phyloP scores from a whole-genome alignment of 371 early-diverging fungal genomes.

The Actinomucor elegans region DNA sequence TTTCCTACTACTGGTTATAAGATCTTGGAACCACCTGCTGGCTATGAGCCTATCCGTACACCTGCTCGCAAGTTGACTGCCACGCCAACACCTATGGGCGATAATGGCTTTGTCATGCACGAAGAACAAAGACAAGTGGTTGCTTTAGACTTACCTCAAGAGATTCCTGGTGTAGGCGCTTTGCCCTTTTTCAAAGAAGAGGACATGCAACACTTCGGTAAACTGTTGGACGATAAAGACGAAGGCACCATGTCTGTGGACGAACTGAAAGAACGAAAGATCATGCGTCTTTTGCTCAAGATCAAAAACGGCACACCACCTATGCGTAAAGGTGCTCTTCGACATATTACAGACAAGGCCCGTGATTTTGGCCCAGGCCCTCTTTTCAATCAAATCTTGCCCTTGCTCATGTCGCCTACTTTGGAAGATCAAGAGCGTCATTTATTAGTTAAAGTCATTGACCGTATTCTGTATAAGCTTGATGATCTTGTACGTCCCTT shows the following conservation, averaged over 20 bases:
- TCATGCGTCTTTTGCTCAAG: constrained; percentile 91
- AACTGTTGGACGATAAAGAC: constrained; percentile 82
- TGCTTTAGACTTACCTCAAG: constrained; percentile 74
- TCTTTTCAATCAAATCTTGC: constrained; percentile 95
- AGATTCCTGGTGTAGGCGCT: constrained; percentile 87
- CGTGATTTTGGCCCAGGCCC: constrained; percentile 94
- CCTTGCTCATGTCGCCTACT: constrained; percentile 94
- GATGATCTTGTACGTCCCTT: constrained; percentile 96
- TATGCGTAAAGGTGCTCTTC: constrained; percentile 88
- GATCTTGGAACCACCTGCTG: constrained; percentile 87
- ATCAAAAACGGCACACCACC: constrained; percentile 98
- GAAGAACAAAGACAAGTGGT: constrained; percentile 63
- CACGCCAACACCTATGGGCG: constrained; percentile 90
- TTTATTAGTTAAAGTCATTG: constrained; percentile 95
- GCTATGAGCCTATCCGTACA: constrained; percentile 93
- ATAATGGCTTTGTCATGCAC: constrained; percentile 83
- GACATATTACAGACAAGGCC: constrained; percentile 95
- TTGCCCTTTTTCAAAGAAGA: constrained; percentile 96
- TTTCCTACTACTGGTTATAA: constrained; percentile 91
- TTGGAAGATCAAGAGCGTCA: constrained; percentile 98
- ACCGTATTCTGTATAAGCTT: constrained; percentile 92
- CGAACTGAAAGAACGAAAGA: constrained; percentile 93
- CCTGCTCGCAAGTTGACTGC: constrained; percentile 94
- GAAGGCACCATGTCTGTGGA: constrained; percentile 84
- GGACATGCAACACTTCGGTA: constrained; percentile 96